Base-by-base conservation (phyloP, 2,329 filamentous ascomycete species). In the Hypoxylon sp. region DNA sequence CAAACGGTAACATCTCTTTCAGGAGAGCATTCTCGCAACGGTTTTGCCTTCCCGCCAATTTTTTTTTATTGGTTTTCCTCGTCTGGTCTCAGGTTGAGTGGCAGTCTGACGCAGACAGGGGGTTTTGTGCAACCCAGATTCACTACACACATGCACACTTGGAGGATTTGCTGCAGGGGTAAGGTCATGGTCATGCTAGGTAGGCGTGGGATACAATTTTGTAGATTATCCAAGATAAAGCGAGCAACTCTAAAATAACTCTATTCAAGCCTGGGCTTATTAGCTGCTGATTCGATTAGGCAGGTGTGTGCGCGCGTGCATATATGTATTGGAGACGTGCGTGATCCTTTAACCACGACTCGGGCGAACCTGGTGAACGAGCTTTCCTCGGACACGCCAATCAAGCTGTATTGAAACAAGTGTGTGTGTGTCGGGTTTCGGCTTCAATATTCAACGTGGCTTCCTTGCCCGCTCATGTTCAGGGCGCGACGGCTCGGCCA, bases 241-340 rank as follows among this genome's bases (percentile, higher is more conserved):
- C 57, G 39, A 37, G 37, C 47, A 68, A 68, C 65, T 70, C 58
- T 65, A 70, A 65, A 70, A 65, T 64, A 68, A 70, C 65, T 59
- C 56, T 68, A 70, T 70, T 61, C 62, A 68, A 68, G 62, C 65
- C 46, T 64, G 52, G 51, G 47, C 31, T 29, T 33, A 10, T 59
- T 19, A 33, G 31, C 55, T 62, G 52, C 60, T 35, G 22, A 24
- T 65, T 58, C 51, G 50, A 59, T 67, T 67, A 71, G 68, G 68
- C 66, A 71, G 63, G 66, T 69, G 46, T 48, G 58, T 50, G 51
- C 42, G 46, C 19, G 26, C 29, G 11, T 59, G 54, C 55, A 54
- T 54, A 61, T 60, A 60, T 70, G 62, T 65, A 70, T 59, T 65
- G 57, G 60, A 66, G 47, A 65, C 66, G 47, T 53, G 54, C 55